A percentile compares a stretch with the other conserved stretches of the same genome.
These are phyloP conservation scores for Penicillium cosmopolitanum DNA, from an alignment of 495 filamentous ascomycete genomes.

Conservation along the genomic window DNA sequence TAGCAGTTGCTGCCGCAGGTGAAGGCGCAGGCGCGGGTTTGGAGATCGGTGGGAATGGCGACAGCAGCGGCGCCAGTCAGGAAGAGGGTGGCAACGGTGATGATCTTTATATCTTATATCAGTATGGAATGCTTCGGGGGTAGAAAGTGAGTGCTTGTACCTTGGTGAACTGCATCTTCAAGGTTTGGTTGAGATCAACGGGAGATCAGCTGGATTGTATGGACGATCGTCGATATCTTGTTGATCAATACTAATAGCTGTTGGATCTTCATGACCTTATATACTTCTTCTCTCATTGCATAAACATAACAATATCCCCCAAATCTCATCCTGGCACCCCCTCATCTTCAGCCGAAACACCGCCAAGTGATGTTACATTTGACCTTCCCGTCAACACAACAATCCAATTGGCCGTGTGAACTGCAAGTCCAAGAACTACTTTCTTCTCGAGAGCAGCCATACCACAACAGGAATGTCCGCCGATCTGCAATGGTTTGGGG, in stretches of 20 bases:
- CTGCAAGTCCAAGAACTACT: slow-evolving; percentile 4
- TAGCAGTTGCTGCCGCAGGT: slow-evolving; percentile 59
- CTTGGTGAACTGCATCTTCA: slow-evolving; percentile 38
- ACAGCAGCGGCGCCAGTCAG: slow-evolving; percentile 43
- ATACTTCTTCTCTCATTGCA: not conserved
- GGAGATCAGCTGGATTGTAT: not conserved
- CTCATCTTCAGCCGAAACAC: slow-evolving; percentile 7
- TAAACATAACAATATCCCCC: not conserved
- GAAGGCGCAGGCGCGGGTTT: slow-evolving; percentile 51
- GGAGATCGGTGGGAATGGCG: slow-evolving; percentile 48
- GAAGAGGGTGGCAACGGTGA: slow-evolving; percentile 31
- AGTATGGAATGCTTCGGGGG: not conserved
- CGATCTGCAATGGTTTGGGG: slow-evolving; percentile 19
- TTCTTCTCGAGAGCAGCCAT: slow-evolving; percentile 1
- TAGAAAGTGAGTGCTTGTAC: slow-evolving; percentile 12
- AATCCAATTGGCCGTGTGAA: slow-evolving; percentile 16
- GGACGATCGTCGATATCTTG: not conserved
- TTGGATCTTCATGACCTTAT: not conserved
- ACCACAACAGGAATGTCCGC: slow-evolving; percentile 19
- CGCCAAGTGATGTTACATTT: slow-evolving; percentile 24
- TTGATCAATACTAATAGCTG: not conserved
- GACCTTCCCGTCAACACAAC: not conserved
- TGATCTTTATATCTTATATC: slow-evolving; percentile 21
- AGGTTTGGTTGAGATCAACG: not conserved
- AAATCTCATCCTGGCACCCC: not conserved